Percentiles rank a stretch among this genome's conserved stretches.
Evolutionary conservation across 2,329 filamentous ascomycete genomes (phyloP).

Genomic region (Penicillium sclerotiorum): DNA sequence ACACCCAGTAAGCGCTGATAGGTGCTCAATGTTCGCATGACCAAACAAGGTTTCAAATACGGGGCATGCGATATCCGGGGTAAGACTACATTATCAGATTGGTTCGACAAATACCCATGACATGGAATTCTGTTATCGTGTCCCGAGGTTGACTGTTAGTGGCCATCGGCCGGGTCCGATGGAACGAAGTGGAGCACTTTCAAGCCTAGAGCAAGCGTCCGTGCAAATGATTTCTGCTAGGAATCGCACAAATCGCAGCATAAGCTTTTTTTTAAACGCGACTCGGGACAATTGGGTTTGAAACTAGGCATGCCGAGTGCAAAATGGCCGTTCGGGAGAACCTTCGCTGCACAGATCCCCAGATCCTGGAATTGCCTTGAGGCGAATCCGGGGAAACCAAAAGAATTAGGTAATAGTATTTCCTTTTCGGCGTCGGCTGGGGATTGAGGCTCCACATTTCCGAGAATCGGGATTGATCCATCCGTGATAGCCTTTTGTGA

Average conservation of each 20-base stretch:
- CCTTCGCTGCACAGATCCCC: not conserved
- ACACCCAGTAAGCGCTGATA: too few relatives aligned
- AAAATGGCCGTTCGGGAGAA: not conserved
- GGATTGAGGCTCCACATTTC: not conserved
- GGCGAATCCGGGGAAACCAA: slow-evolving; percentile 6
- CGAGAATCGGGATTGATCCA: slow-evolving; percentile 1
- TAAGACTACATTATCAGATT: not conserved
- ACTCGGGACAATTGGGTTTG: not conserved
- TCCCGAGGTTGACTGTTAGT: not conserved
- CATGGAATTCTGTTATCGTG: slow-evolving; percentile 1
- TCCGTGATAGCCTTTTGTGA: not conserved
- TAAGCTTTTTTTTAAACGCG: not conserved
- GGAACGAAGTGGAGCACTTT: slow-evolving; percentile 3
- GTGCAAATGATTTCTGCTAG: not conserved
- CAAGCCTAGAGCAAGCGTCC: not conserved
- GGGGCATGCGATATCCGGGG: not conserved
- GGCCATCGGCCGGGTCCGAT: slow-evolving; percentile 9
- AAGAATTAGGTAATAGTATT: slow-evolving; percentile 3
- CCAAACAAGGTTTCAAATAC: not conserved
- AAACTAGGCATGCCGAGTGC: slow-evolving; percentile 1
- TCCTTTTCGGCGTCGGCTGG: not conserved
- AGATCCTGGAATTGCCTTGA: not conserved
- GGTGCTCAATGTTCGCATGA: too few relatives aligned
- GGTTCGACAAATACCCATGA: slow-evolving; percentile 4
- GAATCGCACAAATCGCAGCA: not conserved